Evolutionary conservation across 192 early-diverging fungal genomes (phyloP).

Genomic region (Coemansia sp.): DNA sequence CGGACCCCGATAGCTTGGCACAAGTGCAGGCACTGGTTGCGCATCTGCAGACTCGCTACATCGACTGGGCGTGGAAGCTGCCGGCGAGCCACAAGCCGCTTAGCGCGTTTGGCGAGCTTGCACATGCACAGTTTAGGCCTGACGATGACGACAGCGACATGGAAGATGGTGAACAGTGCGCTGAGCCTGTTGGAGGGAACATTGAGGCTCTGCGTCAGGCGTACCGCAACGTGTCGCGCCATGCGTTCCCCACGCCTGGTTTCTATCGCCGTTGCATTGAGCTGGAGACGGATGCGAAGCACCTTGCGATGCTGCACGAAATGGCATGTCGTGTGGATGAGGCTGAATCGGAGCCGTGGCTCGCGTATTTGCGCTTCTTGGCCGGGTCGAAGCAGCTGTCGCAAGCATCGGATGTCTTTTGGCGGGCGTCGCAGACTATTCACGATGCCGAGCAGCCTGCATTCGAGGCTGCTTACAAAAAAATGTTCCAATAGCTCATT

Average conservation of each 20-base stretch:
- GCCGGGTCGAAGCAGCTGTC: constrained; percentile 12
- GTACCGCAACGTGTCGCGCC: constrained; percentile 54
- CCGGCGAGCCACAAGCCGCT: constrained; percentile 11
- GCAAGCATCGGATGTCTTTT: constrained; percentile 27
- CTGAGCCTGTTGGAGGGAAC: constrained; percentile 3
- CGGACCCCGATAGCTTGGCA: constrained; percentile 53
- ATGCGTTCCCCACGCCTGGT: constrained; percentile 59
- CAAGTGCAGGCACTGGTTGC: constrained; percentile 56
- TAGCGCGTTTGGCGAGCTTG: constrained; percentile 1
- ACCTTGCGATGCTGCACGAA: constrained; percentile 28
- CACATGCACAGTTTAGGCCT: constrained; percentile 4
- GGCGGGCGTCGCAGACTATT: constrained; percentile 34
- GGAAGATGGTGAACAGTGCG: constrained; percentile 1
- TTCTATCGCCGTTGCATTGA: constrained; percentile 66
- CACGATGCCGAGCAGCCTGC: constrained; percentile 2
- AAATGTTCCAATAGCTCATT: background rate
- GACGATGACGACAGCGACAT: constrained; percentile 8
- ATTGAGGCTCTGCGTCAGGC: constrained; percentile 55
- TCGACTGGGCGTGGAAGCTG: constrained; percentile 57
- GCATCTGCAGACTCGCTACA: constrained; percentile 56
- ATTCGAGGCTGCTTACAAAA: constrained; percentile 9
- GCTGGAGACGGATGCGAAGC: constrained; percentile 53
- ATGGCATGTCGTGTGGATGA: constrained; percentile 32
- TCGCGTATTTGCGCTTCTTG: constrained; percentile 33
- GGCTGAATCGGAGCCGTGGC: constrained; percentile 25